Evolutionary conservation across 129 eudicot genomes (phyloP).

Genomic region (Flaveria bidentis): DNA sequence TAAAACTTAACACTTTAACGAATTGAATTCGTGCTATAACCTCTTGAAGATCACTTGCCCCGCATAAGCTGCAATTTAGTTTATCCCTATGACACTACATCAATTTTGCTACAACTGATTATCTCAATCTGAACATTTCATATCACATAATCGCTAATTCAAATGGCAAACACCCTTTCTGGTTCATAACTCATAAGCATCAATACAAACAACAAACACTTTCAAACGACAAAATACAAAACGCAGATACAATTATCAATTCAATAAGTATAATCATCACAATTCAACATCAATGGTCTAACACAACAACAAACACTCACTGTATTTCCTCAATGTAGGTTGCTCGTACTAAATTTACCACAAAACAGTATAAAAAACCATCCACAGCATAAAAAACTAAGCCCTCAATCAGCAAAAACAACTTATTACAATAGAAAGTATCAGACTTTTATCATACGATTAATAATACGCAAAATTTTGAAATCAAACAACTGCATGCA

Average conservation of each 20-base stretch:
- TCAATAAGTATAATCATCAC: not conserved
- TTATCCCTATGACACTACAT: too few relatives aligned
- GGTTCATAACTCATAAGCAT: too few relatives aligned
- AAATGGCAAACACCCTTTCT: not conserved
- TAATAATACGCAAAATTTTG: not conserved
- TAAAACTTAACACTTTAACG: not conserved
- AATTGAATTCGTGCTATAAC: not conserved
- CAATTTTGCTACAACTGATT: not conserved
- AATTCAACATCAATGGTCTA: not conserved
- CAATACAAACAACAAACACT: too few relatives aligned
- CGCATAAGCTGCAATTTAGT: too few relatives aligned
- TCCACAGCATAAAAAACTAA: not conserved
- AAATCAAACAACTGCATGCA: not conserved
- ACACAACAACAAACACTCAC: not conserved
- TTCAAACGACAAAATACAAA: too few relatives aligned
- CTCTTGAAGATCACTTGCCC: too few relatives aligned
- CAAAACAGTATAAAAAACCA: not conserved
- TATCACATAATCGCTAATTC: not conserved
- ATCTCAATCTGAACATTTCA: not conserved
- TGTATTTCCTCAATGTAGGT: not conserved
- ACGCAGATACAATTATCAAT: too few relatives aligned
- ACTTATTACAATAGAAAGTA: not conserved
- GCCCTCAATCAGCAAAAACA: not conserved
- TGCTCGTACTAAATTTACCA: not conserved
- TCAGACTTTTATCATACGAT: too few relatives aligned